These are phyloP conservation scores for Echinosophora koreensis DNA, from an alignment of 306 rosid genomes.

Conservation along the genomic window DNA sequence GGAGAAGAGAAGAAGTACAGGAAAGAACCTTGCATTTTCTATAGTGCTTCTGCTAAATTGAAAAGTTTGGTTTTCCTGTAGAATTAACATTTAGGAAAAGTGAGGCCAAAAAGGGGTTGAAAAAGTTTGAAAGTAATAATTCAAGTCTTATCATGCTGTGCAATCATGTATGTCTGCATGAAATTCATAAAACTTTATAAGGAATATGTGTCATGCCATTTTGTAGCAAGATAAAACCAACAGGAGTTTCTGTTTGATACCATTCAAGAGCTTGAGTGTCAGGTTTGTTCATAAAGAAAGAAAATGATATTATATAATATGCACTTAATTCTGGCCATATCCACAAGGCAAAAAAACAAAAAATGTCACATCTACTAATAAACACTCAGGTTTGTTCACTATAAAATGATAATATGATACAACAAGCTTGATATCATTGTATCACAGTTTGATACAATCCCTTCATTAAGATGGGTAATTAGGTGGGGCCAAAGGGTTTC, in stretches of 20 bases:
- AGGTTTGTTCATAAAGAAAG: slow-evolving; percentile 23
- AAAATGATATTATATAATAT: not conserved
- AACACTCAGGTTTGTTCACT: not conserved
- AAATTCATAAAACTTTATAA: slow-evolving; percentile 53
- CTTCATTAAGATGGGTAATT: slow-evolving; percentile 7
- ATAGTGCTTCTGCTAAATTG: slow-evolving; percentile 40
- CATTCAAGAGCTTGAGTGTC: slow-evolving; percentile 45
- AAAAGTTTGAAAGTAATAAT: slow-evolving; percentile 55
- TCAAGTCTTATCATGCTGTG: slow-evolving; percentile 53
- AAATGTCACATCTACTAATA: slow-evolving; percentile 32
- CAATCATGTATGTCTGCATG: slow-evolving; percentile 64
- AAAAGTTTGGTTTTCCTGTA: slow-evolving; percentile 40
- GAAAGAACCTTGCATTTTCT: slow-evolving; percentile 48
- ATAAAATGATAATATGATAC: not conserved
- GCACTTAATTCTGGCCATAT: slow-evolving; percentile 34
- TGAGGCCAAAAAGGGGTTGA: slow-evolving; percentile 43
- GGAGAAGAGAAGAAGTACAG: slow-evolving; percentile 44
- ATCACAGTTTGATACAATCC: not conserved
- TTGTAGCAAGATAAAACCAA: slow-evolving; percentile 51
- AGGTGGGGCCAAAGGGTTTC: slow-evolving; percentile 2
- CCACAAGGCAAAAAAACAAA: slow-evolving; percentile 26
- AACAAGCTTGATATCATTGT: slow-evolving; percentile 17
- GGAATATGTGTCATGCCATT: slow-evolving; percentile 47
- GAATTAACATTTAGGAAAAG: slow-evolving; percentile 44
- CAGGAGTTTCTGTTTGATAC: slow-evolving; percentile 43